Evolutionary conservation across 176 grass and related monocot species (phyloP).

Genomic region (Juncus inflexus): DNA sequence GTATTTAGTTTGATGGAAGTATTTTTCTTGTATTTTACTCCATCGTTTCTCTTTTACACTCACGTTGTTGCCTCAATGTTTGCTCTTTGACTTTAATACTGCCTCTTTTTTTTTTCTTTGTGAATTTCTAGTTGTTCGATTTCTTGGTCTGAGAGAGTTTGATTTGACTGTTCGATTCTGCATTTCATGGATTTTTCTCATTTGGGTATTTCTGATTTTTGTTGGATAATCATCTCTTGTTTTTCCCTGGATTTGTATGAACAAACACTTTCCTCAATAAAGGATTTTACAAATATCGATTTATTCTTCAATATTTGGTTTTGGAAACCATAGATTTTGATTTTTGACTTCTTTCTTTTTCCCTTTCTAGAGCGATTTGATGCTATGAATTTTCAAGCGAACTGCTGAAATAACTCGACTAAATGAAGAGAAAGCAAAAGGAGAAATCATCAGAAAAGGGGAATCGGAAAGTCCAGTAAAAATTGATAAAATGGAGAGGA

Average conservation of each 20-base stretch:
- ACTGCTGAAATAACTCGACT: neutral
- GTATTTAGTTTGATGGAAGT: slow-evolving; percentile 15
- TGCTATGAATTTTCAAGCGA: neutral
- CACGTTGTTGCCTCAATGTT: slow-evolving; percentile 25
- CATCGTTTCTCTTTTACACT: slow-evolving; percentile 22
- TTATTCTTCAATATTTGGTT: neutral
- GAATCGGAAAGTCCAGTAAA: slow-evolving; percentile 18
- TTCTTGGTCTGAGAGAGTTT: slow-evolving; percentile 1
- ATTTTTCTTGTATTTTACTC: slow-evolving; percentile 20
- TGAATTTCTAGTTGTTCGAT: neutral
- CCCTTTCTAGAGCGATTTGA: slow-evolving; percentile 18
- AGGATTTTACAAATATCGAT: slow-evolving; percentile 1
- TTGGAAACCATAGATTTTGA: neutral
- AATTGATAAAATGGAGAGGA: slow-evolving; percentile 53
- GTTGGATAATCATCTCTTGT: neutral
- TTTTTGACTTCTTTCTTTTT: slow-evolving; percentile 2
- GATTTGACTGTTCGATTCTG: slow-evolving; percentile 3
- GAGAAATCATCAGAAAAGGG: slow-evolving; percentile 29
- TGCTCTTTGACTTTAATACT: slow-evolving; percentile 26
- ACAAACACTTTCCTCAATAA: neutral
- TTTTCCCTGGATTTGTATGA: neutral
- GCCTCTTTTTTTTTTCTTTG: slow-evolving; percentile 8
- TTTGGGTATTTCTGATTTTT: slow-evolving; percentile 18
- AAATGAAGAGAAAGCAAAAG: slow-evolving; percentile 12
- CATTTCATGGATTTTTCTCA: slow-evolving; percentile 15